Base-by-base conservation (phyloP, 805 yeast genomes). In the Lipomyces japonicus region DNA sequence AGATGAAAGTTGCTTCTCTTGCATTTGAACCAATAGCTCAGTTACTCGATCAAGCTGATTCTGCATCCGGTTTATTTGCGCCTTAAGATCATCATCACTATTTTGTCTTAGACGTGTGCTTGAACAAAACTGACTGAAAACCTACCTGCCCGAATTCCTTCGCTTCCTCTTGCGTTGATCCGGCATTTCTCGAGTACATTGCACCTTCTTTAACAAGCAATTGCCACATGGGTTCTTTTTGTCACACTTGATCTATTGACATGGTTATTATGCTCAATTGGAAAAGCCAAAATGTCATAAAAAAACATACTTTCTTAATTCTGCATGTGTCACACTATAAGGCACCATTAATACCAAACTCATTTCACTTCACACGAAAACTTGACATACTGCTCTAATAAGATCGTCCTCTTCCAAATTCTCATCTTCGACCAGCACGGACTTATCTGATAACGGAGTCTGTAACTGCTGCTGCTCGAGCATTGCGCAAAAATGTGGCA, bases 321-420 rank as follows among this genome's bases (percentile, higher is more conserved):
- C 54, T 30, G 23, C 54, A 50, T 9, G 54, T 46, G 19, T 50
- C 54, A 44, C 54, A 50, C 54, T 50, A 25, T 22, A 12, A 22
- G 12, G 9, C 12, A 10, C 9, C 19, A 35, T 7, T 16, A 35
- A 35, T 35, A 9, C 39, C 14, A 28, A 28, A 28, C 14, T 28
- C n/a, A n/a, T n/a, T n/a, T n/a, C 31, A 12, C 31, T 12, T 12
- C 12, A 7, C 31, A 28, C 31, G 10, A 12, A 7, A 7, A 7
- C 12, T 12, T 12, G 12, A 7, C 31, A 7, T 7, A 7, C 31
- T 28, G 31, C 31, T 28, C 31, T 12, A 7, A 12, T 12, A 28
- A 28, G 12, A 28, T 12, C 31, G n/a, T n/a, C n/a, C n/a, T n/a
- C n/a, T n/a, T n/a, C 31, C 31, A 7, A 28, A 28, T 28, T 28